These are phyloP conservation scores for Colletotrichum musicola DNA, from an alignment of 2,329 filamentous ascomycete species.

Conservation along the genomic window DNA sequence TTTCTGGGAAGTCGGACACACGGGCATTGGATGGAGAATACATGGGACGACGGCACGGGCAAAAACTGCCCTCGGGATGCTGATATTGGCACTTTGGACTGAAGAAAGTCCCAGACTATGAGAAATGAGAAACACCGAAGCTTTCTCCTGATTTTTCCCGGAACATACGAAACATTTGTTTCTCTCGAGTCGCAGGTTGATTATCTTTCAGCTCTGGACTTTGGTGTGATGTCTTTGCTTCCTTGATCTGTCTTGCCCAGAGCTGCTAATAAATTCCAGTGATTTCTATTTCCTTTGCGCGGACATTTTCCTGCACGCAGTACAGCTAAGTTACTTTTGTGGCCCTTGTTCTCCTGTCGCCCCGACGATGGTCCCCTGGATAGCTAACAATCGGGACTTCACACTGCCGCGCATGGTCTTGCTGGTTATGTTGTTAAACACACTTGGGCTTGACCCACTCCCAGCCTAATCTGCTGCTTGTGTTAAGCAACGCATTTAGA, in stretches of 20 bases:
- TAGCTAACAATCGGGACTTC: too few species aligned
- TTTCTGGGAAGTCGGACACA: not conserved
- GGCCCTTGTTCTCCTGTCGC: not conserved
- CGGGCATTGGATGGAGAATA: constrained; percentile 1
- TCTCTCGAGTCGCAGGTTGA: not conserved
- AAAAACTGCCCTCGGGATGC: not conserved
- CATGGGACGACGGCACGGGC: not conserved
- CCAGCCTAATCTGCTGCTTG: too few species aligned
- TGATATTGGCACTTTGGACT: not conserved
- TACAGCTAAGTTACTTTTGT: not conserved
- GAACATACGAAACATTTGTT: not conserved
- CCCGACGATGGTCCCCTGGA: not conserved
- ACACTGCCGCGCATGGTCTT: too few species aligned
- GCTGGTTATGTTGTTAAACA: too few species aligned
- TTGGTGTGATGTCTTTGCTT: not conserved
- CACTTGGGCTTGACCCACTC: too few species aligned
- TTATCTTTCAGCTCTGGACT: not conserved
- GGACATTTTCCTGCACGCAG: not conserved
- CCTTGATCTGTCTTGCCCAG: not conserved
- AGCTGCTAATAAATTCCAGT: too few species aligned
- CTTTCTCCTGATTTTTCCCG: constrained; percentile 3
- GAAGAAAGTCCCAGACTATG: not conserved
- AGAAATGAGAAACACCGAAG: constrained; percentile 7
- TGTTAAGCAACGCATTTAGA: too few species aligned
- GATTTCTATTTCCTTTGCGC: too few species aligned